phyloP scores from a whole-genome alignment of 768 basidiomycete genomes.

The Suillus tomentosus region DNA sequence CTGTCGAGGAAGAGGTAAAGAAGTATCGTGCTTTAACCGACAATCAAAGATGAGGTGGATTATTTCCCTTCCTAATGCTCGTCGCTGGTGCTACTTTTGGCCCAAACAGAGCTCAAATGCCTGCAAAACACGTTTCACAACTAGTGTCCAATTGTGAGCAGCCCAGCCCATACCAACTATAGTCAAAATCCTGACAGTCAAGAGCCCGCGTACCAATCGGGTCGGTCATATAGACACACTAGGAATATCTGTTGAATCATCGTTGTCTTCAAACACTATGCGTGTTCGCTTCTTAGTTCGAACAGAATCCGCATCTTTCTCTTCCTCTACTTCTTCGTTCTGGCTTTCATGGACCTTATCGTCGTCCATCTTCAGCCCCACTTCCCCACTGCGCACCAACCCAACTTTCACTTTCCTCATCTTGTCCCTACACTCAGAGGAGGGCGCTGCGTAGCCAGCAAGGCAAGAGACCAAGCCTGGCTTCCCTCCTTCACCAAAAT shows the following conservation, averaged over 20 bases:
- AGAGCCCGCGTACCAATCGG: not conserved
- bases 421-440: constrained; percentile 41
- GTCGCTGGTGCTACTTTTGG: too few species aligned
- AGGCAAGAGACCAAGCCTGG: constrained; percentile 31
- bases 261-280: too few species aligned
- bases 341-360: not conserved
- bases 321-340: constrained; percentile 6
- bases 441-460: constrained; percentile 46
- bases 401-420: constrained; percentile 37
- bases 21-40: too few species aligned
- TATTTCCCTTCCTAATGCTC: too few species aligned
- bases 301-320: constrained; percentile 4
- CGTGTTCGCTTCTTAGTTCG: too few species aligned
- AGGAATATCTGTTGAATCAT: not conserved
- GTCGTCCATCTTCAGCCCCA: constrained; percentile 7
- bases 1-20: constrained; percentile 66
- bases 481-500: constrained; percentile 28
- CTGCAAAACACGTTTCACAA: too few species aligned
- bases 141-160: too few species aligned
- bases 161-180: too few species aligned
- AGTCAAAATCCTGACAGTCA: too few species aligned
- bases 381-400: constrained; percentile 25
- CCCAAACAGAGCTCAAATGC: too few species aligned
- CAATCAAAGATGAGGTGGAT: too few species aligned
- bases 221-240: constrained; percentile 26